Evolutionary conservation across 352 stramenopile genomes (phyloP).

Genomic region (Phytophthora boehmeriae): DNA sequence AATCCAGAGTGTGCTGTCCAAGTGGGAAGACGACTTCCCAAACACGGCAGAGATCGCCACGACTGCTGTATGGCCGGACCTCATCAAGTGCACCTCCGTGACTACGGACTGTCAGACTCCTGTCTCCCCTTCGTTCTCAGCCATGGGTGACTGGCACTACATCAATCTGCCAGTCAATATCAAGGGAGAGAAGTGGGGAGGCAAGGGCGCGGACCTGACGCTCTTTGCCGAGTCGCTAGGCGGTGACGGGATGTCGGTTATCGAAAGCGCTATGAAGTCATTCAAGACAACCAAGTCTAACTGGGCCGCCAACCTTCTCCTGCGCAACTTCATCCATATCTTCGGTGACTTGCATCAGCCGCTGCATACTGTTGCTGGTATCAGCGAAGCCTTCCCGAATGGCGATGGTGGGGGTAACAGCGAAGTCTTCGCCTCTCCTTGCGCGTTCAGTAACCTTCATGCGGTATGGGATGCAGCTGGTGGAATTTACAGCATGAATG

Average conservation of each 20-base stretch:
- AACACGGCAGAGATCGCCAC: slow-evolving; percentile 59
- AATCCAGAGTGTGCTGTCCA: slow-evolving; percentile 50
- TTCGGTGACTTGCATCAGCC: slow-evolving; percentile 71
- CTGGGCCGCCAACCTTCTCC: slow-evolving; percentile 62
- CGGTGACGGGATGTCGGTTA: slow-evolving; percentile 46
- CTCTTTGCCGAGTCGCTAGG: slow-evolving; percentile 61
- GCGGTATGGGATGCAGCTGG: slow-evolving; percentile 66
- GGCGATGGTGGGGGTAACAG: slow-evolving; percentile 68
- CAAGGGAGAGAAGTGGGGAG: slow-evolving; percentile 42
- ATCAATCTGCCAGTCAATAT: slow-evolving; percentile 66
- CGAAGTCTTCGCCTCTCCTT: slow-evolving; percentile 56
- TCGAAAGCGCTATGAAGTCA: slow-evolving; percentile 52
- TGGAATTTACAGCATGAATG: slow-evolving; percentile 54
- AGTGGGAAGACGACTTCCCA: slow-evolving; percentile 60
- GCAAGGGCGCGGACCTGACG: slow-evolving; percentile 44
- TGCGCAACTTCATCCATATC: slow-evolving; percentile 79
- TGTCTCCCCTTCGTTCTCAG: slow-evolving; percentile 45
- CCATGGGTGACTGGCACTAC: slow-evolving; percentile 75
- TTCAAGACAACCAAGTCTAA: slow-evolving; percentile 68
- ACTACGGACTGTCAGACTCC: slow-evolving; percentile 42
- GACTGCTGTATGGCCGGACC: slow-evolving; percentile 58
- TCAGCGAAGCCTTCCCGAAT: slow-evolving; percentile 48
- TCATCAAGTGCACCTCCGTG: slow-evolving; percentile 61
- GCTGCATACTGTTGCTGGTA: slow-evolving; percentile 53
- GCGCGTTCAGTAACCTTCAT: slow-evolving; percentile 67